Evolutionary conservation across 1,284 basidiomycete species (phyloP), one percentile per base, ranked within the genome.

Genomic region (Cutaneotrichosporon cutaneum): DNA sequence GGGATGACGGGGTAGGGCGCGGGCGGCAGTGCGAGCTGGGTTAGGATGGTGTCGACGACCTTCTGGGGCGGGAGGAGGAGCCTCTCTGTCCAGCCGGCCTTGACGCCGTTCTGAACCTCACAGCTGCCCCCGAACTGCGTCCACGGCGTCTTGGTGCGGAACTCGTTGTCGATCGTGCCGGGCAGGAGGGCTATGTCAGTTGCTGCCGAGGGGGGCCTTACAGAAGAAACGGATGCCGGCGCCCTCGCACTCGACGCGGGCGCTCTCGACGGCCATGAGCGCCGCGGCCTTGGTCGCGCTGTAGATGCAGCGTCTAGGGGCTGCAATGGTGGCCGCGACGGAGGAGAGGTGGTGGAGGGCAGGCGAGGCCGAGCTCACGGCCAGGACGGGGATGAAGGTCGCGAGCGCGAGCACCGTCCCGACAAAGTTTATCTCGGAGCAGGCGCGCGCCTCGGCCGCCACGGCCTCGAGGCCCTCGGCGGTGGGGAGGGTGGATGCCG

Each of bases 261-360:
- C 88, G 82, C 76, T 90, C 87, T 75, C 75, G 77, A 90, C 91
- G 61, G 92, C 86, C 48, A 89, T 76, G 52, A 92, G 83, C 2
- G 89, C 88, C 0, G 90, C 89, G 2, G 88, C 82, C 77, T 97
- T 97, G 4, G 90, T 90, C 0, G 92, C 87, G 0, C 85, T 86
- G 76, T 97, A 97, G 30, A 97, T 80, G 0, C 89, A 82, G 18
- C 94, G 87, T 0, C 90, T 92, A 0, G 94, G 94, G 0, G 93
- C 87, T 0, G 93, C 90, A 27, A 94, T 85, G 9, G 89, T 82
- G 0, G 90, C 87, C 3, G 88, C 92, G 4, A 90, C 82, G 8
- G 89, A 91, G 10, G 90, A 92, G 42, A 95, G 80, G 56, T 94
- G 85, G 42, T 90, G 85, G 45, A 95, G 83, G 0, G 89, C 86